Percentiles rank a stretch among this genome's conserved stretches.
Evolutionary conservation across 2,329 filamentous ascomycete species (phyloP).

Genomic region (Fusarium protoensiforme): DNA sequence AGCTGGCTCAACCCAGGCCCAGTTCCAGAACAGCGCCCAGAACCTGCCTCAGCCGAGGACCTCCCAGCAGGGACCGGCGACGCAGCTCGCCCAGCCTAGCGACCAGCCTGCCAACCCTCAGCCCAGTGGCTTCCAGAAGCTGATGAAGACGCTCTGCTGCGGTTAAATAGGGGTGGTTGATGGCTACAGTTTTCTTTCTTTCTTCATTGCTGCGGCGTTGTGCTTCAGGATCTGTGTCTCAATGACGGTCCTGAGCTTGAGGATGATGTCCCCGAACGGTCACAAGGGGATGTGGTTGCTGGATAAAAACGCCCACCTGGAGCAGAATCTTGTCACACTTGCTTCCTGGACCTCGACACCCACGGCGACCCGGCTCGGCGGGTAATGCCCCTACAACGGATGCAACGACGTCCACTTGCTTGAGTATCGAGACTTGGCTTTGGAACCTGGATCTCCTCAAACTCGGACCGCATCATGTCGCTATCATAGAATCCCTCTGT

Average conservation of each 20-base stretch:
- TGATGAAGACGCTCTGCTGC: constrained; percentile 94
- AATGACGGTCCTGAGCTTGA: constrained; percentile 26
- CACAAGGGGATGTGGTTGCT: constrained; percentile 10
- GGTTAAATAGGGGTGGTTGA: constrained; percentile 62
- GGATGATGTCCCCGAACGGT: constrained; percentile 8
- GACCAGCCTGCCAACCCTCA: constrained; percentile 75
- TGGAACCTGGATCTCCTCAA: constrained; percentile 20
- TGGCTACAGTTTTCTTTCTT: constrained; percentile 45
- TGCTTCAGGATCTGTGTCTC: constrained; percentile 33
- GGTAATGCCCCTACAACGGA: constrained; percentile 8
- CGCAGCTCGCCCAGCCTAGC: constrained; percentile 62
- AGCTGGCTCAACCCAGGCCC: constrained; percentile 91
- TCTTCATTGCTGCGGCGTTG: constrained; percentile 43
- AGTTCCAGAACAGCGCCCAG: constrained; percentile 95
- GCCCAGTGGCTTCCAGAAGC: constrained; percentile 86
- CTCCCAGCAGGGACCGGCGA: constrained; percentile 70
- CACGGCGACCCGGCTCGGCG: constrained; percentile 9
- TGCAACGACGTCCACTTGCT: background rate
- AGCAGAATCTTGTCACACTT: constrained; percentile 2
- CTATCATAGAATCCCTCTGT: constrained; percentile 39
- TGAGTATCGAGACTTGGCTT: constrained; percentile 4
- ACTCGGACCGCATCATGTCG: constrained; percentile 28
- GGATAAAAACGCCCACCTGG: constrained; percentile 13
- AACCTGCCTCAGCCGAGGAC: constrained; percentile 79
- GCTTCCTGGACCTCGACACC: constrained; percentile 1